A percentile compares a stretch with the other conserved stretches of the same genome.
phyloP scores from a whole-genome alignment of 495 filamentous ascomycete genomes.

The Podospora anserina region DNA sequence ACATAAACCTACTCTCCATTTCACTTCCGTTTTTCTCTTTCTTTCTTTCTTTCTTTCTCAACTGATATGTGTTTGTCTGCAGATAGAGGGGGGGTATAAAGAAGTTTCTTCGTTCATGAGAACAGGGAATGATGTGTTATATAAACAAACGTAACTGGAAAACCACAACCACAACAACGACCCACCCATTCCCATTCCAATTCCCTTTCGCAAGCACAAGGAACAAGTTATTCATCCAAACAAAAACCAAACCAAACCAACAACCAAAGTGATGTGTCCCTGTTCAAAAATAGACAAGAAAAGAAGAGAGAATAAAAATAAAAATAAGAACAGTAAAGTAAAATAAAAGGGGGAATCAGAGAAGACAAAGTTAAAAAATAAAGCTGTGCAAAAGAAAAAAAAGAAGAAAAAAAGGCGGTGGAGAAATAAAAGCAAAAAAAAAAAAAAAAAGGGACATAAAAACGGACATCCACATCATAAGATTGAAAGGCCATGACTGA shows the following conservation, averaged over 20 bases:
- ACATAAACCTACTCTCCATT: too few species aligned
- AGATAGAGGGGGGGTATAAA: background rate
- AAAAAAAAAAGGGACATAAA: conserved; percentile 3
- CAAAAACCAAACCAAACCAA: background rate
- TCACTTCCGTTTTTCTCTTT: too few species aligned
- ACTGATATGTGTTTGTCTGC: too few species aligned
- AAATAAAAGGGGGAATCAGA: conserved; percentile 13
- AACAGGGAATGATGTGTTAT: background rate
- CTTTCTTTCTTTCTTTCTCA: too few species aligned
- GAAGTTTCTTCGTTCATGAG: background rate
- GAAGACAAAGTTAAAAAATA: background rate
- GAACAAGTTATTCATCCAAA: background rate
- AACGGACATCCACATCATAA: background rate
- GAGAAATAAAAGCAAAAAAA: background rate
- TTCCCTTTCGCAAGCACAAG: background rate
- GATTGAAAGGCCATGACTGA: background rate
- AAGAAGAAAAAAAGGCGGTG: background rate
- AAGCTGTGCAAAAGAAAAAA: conserved; percentile 4
- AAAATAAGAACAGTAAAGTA: background rate
- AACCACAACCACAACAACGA: background rate
- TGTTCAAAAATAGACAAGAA: conserved; percentile 7
- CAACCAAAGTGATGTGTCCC: background rate
- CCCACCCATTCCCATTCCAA: background rate
- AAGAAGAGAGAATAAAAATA: conserved; percentile 10
- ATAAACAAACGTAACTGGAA: background rate